Evolutionary conservation across 805 yeast genomes (phyloP), one percentile per base, ranked within the genome.

Genomic region (Metschnikowia noctiluminum): DNA sequence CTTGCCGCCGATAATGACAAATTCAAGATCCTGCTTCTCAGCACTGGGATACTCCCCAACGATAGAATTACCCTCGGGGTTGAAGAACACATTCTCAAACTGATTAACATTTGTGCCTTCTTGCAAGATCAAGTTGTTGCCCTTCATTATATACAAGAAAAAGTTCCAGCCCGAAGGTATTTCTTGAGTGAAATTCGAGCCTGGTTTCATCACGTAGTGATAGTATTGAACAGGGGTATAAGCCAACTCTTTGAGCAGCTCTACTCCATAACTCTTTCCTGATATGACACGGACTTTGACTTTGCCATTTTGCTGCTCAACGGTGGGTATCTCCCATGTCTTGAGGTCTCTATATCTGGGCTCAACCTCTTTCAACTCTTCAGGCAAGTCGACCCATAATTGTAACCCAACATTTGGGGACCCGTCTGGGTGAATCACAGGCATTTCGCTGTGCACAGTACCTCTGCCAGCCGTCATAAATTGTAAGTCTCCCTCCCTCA

Each of bases 391-490:
- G 14, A 57, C 59, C 96, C 96, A 89, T 46, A 89, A 70, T 66
- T 89, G 97, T 73, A 89, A 70, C 51, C 96, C 96, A 21, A 48
- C 50, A 38, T 51, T 55, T 8, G 45, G 40, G 1, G 58, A 50
- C 11, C 58, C 59, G 37, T 57, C 60, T 37, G 76, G 76, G 52
- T 70, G 67, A 35, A 74, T 71, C 34, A 83, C 83, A 8, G 96
- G 96, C 81, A 89, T 89, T 62, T 89, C 96, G 2, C 89, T 79
- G 64, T 89, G 96, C 46, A 87, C 87, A 35, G 89, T 81, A 43
- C 95, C 97, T 58, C 78, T 79, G 51, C 96, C 96, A 6, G 96
- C 96, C 28, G 96, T 89, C 96, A 89, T 89, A 65, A 89, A 89
- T 65, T 89, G 97, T 56, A 90, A 71, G 63, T 89, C 97, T 49